These are phyloP conservation scores for Phlyctochytrium planicorne DNA, from an alignment of 192 early-diverging fungal genomes.

Conservation along the genomic window DNA sequence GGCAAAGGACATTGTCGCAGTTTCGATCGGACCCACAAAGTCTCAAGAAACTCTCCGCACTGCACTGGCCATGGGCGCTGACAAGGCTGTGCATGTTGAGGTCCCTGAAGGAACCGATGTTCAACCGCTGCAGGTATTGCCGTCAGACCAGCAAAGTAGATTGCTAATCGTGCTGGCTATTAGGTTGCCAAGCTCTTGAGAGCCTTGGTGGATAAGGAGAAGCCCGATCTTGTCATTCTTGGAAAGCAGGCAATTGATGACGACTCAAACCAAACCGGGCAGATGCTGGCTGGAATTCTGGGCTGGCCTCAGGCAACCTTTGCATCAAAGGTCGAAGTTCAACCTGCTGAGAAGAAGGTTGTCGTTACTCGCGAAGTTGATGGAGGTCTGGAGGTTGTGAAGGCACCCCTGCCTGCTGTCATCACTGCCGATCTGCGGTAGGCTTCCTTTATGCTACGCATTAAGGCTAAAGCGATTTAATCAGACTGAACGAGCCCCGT, in stretches of 20 bases:
- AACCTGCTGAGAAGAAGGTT: constrained; percentile 54
- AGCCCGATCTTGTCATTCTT: constrained; percentile 90
- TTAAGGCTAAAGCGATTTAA: constrained; percentile 5
- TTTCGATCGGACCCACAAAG: constrained; percentile 88
- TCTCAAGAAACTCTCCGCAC: constrained; percentile 89
- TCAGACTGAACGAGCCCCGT: constrained; percentile 88
- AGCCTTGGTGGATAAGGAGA: constrained; percentile 84
- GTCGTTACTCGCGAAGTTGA: constrained; percentile 95
- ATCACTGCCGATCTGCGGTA: constrained; percentile 93
- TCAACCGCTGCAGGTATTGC: constrained; percentile 69
- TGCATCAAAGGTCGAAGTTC: constrained; percentile 92
- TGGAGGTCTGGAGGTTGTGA: constrained; percentile 92
- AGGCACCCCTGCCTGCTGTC: constrained; percentile 82
- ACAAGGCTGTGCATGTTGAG: constrained; percentile 92
- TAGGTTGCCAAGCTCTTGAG: constrained; percentile 91
- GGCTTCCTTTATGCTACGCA: background rate
- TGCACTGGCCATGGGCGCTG: constrained; percentile 97
- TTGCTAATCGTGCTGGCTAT: background rate
- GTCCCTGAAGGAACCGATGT: constrained; percentile 60
- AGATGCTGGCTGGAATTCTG: constrained; percentile 97
- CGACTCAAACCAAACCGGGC: constrained; percentile 94
- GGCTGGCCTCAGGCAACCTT: constrained; percentile 77
- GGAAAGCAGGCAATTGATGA: constrained; percentile 99
- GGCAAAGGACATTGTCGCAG: constrained; percentile 80
- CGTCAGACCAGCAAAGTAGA: background rate